Percentiles rank a stretch among this genome's conserved stretches.
These are phyloP conservation scores for Sideroxylon spinosum DNA, from an alignment of 179 eudicot genomes.

Conservation along the genomic window DNA sequence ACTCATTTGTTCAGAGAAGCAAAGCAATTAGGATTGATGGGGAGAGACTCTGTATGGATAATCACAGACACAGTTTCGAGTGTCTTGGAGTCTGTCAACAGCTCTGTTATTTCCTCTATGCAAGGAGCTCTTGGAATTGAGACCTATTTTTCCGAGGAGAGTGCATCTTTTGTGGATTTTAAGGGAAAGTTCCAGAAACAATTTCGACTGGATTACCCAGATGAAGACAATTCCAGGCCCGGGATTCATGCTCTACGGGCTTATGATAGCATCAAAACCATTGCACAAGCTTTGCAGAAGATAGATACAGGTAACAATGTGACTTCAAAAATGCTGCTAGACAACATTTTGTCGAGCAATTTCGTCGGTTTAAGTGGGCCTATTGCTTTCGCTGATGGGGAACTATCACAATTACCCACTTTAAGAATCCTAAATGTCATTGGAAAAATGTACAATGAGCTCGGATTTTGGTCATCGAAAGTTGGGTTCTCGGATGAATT, in stretches of 20 bases:
- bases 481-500: slow-evolving; percentile 25
- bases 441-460: slow-evolving; percentile 28
- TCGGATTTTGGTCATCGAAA: slow-evolving; percentile 32
- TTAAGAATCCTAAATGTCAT: slow-evolving; percentile 35
- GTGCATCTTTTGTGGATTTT: slow-evolving; percentile 22
- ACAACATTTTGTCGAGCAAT: slow-evolving; percentile 21
- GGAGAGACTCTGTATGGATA: slow-evolving; percentile 43
- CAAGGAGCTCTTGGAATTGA: slow-evolving; percentile 42
- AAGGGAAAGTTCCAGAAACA: slow-evolving; percentile 21
- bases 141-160: slow-evolving; percentile 19
- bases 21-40: slow-evolving; percentile 29
- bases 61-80: slow-evolving; percentile 25
- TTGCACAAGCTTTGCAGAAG: slow-evolving; percentile 21
- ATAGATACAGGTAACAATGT: background rate
- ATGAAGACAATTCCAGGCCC: slow-evolving; percentile 25
- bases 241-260: slow-evolving; percentile 44
- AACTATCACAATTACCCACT: background rate
- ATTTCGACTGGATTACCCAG: slow-evolving; percentile 25
- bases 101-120: slow-evolving; percentile 25
- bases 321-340: slow-evolving; percentile 3
- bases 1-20: slow-evolving; percentile 40
- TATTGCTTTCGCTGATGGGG: slow-evolving; percentile 24
- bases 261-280: slow-evolving; percentile 31
- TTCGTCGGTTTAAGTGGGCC: slow-evolving; percentile 40
- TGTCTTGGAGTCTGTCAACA: slow-evolving; percentile 33